phyloP scores from a whole-genome alignment of 257 asterid species.

The Parsonsia alboflavescens region DNA sequence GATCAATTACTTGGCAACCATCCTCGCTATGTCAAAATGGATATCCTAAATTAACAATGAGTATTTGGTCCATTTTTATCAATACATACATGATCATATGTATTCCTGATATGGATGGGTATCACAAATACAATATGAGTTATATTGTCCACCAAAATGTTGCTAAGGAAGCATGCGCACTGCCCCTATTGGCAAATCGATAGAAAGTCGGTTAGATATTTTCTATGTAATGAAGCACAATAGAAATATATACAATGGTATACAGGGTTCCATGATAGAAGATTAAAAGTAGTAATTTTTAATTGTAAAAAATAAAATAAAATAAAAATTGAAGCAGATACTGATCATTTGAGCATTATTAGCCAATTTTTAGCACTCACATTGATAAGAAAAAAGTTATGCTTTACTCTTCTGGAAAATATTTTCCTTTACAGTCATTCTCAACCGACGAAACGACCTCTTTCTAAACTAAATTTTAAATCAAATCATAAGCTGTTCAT shows the following conservation, averaged over 20 bases:
- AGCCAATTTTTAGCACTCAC: slow-evolving; percentile 5
- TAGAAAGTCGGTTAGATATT: neutral
- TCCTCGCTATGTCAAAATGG: too few relatives aligned
- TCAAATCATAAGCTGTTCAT: slow-evolving; percentile 8
- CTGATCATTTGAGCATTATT: slow-evolving; percentile 1
- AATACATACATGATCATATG: too few relatives aligned
- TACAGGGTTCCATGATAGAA: neutral
- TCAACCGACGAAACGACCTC: slow-evolving; percentile 10
- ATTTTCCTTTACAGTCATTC: slow-evolving; percentile 12
- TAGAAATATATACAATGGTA: neutral
- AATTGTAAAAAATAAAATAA: too few relatives aligned
- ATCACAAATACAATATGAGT: too few relatives aligned
- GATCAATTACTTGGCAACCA: too few relatives aligned
- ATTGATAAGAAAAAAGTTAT: neutral
- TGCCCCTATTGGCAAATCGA: neutral
- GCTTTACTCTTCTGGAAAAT: neutral
- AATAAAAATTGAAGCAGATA: neutral
- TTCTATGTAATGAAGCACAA: neutral
- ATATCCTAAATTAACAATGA: too few relatives aligned
- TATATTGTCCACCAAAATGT: neutral
- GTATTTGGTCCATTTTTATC: too few relatives aligned
- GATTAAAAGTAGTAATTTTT: neutral
- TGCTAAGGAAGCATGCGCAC: slow-evolving; percentile 2
- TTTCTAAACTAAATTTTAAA: slow-evolving; percentile 11
- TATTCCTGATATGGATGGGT: too few relatives aligned